phyloP scores from a whole-genome alignment of 768 basidiomycete species.

The Hydnum rufescens region DNA sequence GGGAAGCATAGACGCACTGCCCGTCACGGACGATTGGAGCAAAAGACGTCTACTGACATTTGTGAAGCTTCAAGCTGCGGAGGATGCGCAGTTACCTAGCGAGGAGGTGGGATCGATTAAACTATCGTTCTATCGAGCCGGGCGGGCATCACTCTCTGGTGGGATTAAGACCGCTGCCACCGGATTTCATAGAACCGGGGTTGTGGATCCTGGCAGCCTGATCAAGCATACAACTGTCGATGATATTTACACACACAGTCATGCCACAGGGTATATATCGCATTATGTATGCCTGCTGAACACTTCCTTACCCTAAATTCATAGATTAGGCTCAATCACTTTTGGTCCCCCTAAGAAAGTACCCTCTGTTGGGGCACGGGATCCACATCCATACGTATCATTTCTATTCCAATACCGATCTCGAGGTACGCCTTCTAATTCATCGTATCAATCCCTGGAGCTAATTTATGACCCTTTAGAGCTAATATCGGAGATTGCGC shows the following conservation, averaged over 20 bases:
- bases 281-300: not conserved
- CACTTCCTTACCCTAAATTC: not conserved
- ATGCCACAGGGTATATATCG: not conserved
- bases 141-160: not conserved
- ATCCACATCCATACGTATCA: not conserved
- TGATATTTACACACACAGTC: not conserved
- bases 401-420: slow-evolving; percentile 2
- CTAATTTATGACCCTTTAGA: not conserved
- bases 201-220: not conserved
- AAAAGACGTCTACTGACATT: not conserved
- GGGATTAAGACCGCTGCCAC: not conserved
- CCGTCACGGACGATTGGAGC: slow-evolving; percentile 2
- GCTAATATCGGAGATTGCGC: not conserved
- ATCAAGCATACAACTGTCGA: not conserved
- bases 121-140: not conserved
- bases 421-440: not conserved
- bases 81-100: not conserved
- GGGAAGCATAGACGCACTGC: not conserved
- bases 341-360: slow-evolving; percentile 3
- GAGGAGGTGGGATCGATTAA: not conserved
- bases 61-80: slow-evolving; percentile 1
- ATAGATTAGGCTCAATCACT: slow-evolving; percentile 1
- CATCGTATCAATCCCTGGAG: not conserved
- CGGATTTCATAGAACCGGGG: not conserved
- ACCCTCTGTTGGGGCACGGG: not conserved